Conservation (phyloP, 2,329 filamentous ascomycete species). For the Pyricularia sp. region DNA sequence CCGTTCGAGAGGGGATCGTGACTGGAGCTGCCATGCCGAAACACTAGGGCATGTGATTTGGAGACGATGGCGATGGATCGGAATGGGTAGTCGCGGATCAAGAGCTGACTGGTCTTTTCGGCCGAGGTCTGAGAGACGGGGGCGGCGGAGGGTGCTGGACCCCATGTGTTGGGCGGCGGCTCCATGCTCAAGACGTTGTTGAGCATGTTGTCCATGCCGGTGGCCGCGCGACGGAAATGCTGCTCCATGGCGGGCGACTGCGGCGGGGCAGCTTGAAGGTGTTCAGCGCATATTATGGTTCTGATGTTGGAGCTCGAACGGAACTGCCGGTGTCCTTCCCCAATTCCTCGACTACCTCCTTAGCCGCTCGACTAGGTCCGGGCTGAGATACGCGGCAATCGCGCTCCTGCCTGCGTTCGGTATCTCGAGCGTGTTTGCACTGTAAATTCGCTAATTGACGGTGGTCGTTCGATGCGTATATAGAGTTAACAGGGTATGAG, state of each 20-base stretch:
- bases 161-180: not conserved
- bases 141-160: not conserved
- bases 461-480: not conserved
- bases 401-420: not conserved
- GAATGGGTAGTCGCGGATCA: constrained; percentile 78
- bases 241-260: not conserved
- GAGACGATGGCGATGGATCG: constrained; percentile 83
- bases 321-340: not conserved
- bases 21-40: constrained; percentile 65
- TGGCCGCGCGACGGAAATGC: not conserved
- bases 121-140: constrained; percentile 21
- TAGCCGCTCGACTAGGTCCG: not conserved
- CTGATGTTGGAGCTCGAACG: not conserved
- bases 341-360: not conserved
- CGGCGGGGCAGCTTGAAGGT: not conserved
- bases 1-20: constrained; percentile 45
- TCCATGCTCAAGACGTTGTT: constrained; percentile 1
- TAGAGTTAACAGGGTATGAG: not conserved
- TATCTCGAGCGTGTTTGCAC: not conserved
- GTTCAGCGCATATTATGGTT: not conserved
- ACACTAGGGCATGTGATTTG: constrained; percentile 69
- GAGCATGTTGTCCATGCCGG: constrained; percentile 1
- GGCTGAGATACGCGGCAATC: not conserved
- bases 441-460: not conserved
- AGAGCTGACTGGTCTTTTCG: constrained; percentile 63